phyloP scores from a whole-genome alignment of 2,329 filamentous ascomycete genomes.

The Diplodia corticola region DNA sequence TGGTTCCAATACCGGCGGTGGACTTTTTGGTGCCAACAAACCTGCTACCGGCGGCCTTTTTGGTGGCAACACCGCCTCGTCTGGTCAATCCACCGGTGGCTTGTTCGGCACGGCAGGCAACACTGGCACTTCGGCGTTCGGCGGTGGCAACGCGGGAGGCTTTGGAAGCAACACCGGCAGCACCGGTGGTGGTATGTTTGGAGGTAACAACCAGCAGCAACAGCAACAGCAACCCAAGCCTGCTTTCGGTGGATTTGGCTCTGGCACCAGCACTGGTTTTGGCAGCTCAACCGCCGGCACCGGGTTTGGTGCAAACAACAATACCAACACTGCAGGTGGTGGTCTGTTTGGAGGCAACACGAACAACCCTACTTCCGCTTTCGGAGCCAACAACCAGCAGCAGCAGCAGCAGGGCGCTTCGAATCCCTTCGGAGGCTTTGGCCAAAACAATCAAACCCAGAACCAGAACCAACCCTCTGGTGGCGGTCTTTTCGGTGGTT shows the following conservation, averaged over 20 bases:
- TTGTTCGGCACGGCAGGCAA: slow-evolving; percentile 35
- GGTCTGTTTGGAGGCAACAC: slow-evolving; percentile 32
- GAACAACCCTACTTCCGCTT: slow-evolving; percentile 8
- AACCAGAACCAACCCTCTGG: slow-evolving; percentile 31
- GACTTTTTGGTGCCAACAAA: slow-evolving; percentile 35
- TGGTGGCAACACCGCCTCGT: slow-evolving; percentile 28
- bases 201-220: slow-evolving; percentile 25
- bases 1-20: slow-evolving; percentile 31
- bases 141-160: slow-evolving; percentile 35
- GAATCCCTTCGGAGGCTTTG: slow-evolving; percentile 33
- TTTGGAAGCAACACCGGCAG: slow-evolving; percentile 42
- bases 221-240: slow-evolving; percentile 27
- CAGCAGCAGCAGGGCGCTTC: slow-evolving; percentile 23
- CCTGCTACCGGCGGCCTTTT: slow-evolving; percentile 32
- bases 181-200: slow-evolving; percentile 26
- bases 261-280: slow-evolving; percentile 28
- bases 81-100: slow-evolving; percentile 31
- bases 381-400: slow-evolving; percentile 24
- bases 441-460: slow-evolving; percentile 30
- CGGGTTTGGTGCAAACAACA: slow-evolving; percentile 36
- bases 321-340: slow-evolving; percentile 29
- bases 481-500: slow-evolving; percentile 48
- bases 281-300: slow-evolving; percentile 33
- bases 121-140: slow-evolving; percentile 21
- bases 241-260: slow-evolving; percentile 28